Evolutionary conservation across 2,329 filamentous ascomycete species (phyloP).

Genomic region (Tolypocladium paradoxum): DNA sequence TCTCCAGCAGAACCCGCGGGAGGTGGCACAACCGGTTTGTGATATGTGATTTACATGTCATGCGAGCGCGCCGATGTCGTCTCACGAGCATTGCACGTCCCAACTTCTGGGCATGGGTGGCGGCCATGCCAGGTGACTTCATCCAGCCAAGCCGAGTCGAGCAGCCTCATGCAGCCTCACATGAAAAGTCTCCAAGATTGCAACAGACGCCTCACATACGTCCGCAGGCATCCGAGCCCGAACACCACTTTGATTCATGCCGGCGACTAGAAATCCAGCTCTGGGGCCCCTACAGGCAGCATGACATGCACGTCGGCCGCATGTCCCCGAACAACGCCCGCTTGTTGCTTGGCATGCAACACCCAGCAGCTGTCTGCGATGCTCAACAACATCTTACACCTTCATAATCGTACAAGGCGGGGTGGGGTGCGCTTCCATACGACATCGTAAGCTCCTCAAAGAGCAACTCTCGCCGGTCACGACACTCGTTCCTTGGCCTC

Average conservation of each 20-base stretch:
- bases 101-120: neutral
- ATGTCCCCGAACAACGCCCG: neutral
- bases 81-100: neutral
- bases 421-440: too few species aligned
- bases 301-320: neutral
- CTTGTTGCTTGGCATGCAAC: neutral
- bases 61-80: neutral
- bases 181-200: neutral
- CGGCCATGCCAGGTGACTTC: neutral
- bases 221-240: too few species aligned
- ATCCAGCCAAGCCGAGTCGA: neutral
- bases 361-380: neutral
- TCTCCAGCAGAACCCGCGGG: neutral
- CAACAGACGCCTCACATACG: too few species aligned
- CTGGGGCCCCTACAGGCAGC: too few species aligned
- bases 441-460: too few species aligned
- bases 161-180: neutral
- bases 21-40: neutral
- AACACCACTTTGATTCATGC: neutral
- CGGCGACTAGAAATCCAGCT: neutral
- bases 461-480: slow-evolving; percentile 15
- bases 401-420: neutral
- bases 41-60: neutral
- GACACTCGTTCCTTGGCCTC: slow-evolving; percentile 27
- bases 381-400: neutral